Evolutionary conservation across 768 basidiomycete species (phyloP), one percentile per base, ranked within the genome.

Genomic region (Coprinellus micaceus): DNA sequence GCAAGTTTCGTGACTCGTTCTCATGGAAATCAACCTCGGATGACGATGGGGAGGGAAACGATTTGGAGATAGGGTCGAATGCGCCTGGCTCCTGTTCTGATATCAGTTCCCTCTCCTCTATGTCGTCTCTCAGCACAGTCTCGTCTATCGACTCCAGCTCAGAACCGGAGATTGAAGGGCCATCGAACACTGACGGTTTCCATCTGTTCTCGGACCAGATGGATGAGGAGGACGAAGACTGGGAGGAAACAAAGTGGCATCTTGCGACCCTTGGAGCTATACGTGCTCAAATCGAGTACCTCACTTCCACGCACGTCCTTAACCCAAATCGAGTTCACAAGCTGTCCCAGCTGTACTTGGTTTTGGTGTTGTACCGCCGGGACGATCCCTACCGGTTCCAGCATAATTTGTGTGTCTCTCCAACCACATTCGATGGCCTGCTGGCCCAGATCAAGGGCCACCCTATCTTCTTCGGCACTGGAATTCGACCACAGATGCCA

Each of bases 321-420:
- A 5, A 51, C 11, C 49, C 49, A n/a, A 51, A 51, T 24, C 9
- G 15, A 24, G 49, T 51, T 10, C 49, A 51, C 49, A 51, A 51
- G 22, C 26, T 30, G 5, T 51, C 49, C 15, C 49, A 51, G 29
- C 29, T 51, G 21, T 51, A 51, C 49, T 28, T 51, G 13, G 49
- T 51, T 19, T 26, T 51, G 17, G 29, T 51, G 10, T 22, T 51
- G 10, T 30, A 51, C 33, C 22, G 28, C 11, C 30, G 49, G 3
- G 49, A 53, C 21, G 40, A 44, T 28, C 52, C 41, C 26, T 37
- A 29, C 22, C 37, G 28, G 10, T 53, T 53, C 22, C 47, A 29
- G 9, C 33, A 37, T 5, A 60, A 60, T n/a, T 24, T 60, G 21
- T 45, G 44, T 10, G 52, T 60, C 28, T 40, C 57, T 29, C 58